Evolutionary conservation across 2,329 filamentous ascomycete genomes (phyloP).

Genomic region (Alternaria triticina): DNA sequence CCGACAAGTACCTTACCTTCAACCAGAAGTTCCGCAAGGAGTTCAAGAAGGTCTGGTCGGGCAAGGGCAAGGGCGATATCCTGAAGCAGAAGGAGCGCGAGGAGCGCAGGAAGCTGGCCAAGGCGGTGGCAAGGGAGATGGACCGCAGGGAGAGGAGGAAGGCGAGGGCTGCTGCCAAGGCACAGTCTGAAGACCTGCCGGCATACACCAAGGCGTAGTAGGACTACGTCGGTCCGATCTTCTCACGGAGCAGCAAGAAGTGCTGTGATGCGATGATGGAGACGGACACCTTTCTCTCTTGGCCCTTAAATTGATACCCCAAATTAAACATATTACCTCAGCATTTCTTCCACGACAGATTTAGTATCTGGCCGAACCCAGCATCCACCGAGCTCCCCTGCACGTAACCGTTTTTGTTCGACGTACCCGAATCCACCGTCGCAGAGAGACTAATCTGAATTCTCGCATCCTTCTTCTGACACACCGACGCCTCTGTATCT

Average conservation of each 20-base stretch:
- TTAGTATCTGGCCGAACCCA: slow-evolving; percentile 27
- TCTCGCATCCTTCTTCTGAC: slow-evolving; percentile 30
- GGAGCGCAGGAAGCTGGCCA: slow-evolving; percentile 40
- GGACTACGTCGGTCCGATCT: not conserved
- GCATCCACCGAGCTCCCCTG: slow-evolving; percentile 22
- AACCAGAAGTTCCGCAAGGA: slow-evolving; percentile 41
- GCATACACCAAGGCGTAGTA: slow-evolving; percentile 32
- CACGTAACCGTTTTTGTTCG: slow-evolving; percentile 18
- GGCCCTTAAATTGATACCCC: slow-evolving; percentile 10
- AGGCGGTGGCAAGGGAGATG: slow-evolving; percentile 39
- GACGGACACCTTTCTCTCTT: slow-evolving; percentile 6
- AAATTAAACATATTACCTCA: not conserved
- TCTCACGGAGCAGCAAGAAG: not conserved
- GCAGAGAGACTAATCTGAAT: slow-evolving; percentile 33
- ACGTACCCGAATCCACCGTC: slow-evolving; percentile 17
- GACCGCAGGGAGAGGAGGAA: slow-evolving; percentile 34
- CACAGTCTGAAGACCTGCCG: slow-evolving; percentile 25
- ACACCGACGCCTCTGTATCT: slow-evolving; percentile 24
- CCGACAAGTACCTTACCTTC: slow-evolving; percentile 36
- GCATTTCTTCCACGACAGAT: slow-evolving; percentile 34
- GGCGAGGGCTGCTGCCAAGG: slow-evolving; percentile 29
- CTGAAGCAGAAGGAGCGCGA: slow-evolving; percentile 39
- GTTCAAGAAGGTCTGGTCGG: slow-evolving; percentile 37
- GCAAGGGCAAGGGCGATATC: slow-evolving; percentile 33
- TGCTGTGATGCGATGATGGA: not conserved